Conservation (phyloP, 441 rosid species). For the Gossypium davidsonii region DNA sequence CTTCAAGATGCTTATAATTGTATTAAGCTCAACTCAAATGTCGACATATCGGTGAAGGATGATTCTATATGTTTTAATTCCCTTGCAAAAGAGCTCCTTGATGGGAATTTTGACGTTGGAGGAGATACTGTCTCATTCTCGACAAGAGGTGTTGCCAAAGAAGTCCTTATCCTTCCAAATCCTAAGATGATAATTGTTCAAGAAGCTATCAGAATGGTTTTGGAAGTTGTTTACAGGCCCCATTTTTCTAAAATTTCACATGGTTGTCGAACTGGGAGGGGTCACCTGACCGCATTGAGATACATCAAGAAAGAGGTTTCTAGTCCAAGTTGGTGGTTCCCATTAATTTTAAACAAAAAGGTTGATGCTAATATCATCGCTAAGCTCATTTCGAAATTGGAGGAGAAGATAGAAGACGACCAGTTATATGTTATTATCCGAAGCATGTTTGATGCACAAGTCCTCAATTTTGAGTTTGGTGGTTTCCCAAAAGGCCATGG, state of each 20-base stretch:
- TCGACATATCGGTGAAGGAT: slow-evolving; percentile 27
- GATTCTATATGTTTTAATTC: slow-evolving; percentile 37
- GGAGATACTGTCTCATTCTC: slow-evolving; percentile 49
- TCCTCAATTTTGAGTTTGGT: slow-evolving; percentile 79
- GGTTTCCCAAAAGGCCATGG: slow-evolving; percentile 93
- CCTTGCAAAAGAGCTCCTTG: slow-evolving; percentile 52
- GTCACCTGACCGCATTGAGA: slow-evolving; percentile 60
- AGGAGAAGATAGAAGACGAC: slow-evolving; percentile 58
- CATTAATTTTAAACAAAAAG: slow-evolving; percentile 48
- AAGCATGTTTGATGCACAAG: slow-evolving; percentile 64
- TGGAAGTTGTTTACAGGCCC: slow-evolving; percentile 81
- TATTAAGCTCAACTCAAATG: slow-evolving; percentile 60
- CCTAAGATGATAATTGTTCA: slow-evolving; percentile 59
- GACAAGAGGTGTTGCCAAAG: slow-evolving; percentile 54
- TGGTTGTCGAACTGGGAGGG: slow-evolving; percentile 91
- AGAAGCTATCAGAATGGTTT: slow-evolving; percentile 72
- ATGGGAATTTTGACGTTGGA: slow-evolving; percentile 50
- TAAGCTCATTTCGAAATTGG: slow-evolving; percentile 56
- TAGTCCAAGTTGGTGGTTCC: slow-evolving; percentile 82
- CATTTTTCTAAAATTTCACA: slow-evolving; percentile 81
- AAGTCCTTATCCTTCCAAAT: slow-evolving; percentile 66
- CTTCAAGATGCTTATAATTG: slow-evolving; percentile 68
- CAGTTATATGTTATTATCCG: slow-evolving; percentile 37
- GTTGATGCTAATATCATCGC: slow-evolving; percentile 44
- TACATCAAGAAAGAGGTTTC: slow-evolving; percentile 56